Base-by-base conservation (phyloP, 176 grass and related monocot species). In the Oryza australiensis region DNA sequence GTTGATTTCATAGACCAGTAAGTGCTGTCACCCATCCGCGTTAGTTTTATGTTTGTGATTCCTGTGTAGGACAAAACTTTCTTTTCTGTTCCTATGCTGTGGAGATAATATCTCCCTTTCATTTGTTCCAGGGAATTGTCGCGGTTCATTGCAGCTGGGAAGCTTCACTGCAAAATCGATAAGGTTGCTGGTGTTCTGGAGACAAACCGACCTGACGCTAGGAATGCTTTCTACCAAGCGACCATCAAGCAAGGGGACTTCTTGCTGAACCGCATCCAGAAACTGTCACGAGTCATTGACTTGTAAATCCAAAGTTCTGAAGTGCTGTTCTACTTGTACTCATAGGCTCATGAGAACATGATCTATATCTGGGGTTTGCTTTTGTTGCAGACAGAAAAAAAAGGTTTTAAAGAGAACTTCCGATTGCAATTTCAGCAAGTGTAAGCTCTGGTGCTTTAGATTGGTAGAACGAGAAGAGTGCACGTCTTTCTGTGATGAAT, bases 211-310 rank as follows among this genome's bases (percentile, higher is more conserved):
- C 96, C 96, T 74, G 96, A 98, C 66, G 90, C 88, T 5, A 95
- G 89, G 85, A 95, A 98, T 88, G 96, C 96, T 62, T 92, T 95
- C 66, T 98, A 98, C 76, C 90, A 98, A 84, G 86, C 85, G 0
- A 98, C 91, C 65, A 95, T 98, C 79, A 98, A 98, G 76, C 93
- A 98, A 98, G 96, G 96, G 55, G 93, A 98, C 23, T 98, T 93
- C 83, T 83, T 98, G 73, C 89, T 98, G 67, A 98, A 98, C 65
- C 86, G 96, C 37, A 98, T 98, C 51, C 96, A 98, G 82, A 98
- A 95, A 90, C 84, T 98, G 5, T 98, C 96, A 16, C 85, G 93
- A 4, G 93, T 98, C 9, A 98, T 98, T 83, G 96, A 98, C 76
- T 51, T 98, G 70, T 98, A 98, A 87, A 57, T 12, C 5, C 65